Evolutionary conservation across 192 early-diverging fungal species (phyloP).

Genomic region (Backusella psychrophila): DNA sequence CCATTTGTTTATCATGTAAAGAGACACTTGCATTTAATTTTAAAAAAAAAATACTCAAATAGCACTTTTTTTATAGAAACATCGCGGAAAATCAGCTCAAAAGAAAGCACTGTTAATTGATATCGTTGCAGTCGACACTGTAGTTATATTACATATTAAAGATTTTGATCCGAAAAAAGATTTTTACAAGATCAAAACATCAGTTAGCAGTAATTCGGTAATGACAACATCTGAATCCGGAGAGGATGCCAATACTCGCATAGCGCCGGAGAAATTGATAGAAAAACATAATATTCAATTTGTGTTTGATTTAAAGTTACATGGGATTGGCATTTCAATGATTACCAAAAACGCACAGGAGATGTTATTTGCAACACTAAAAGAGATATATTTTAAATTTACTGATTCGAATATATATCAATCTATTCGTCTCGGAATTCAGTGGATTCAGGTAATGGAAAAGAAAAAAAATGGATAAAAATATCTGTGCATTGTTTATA

Average conservation of each 20-base stretch:
- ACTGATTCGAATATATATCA: constrained; percentile 68
- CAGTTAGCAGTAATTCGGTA: not conserved
- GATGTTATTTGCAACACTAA: constrained; percentile 72
- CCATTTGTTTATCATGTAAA: constrained; percentile 63
- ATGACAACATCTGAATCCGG: not conserved
- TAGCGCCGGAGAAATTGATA: not conserved
- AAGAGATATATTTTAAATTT: constrained; percentile 63
- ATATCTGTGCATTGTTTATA: not conserved
- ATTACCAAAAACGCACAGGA: constrained; percentile 63
- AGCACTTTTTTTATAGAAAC: not conserved
- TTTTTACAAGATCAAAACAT: constrained; percentile 41
- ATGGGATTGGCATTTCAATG: constrained; percentile 79
- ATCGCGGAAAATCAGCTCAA: not conserved
- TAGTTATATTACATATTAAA: constrained; percentile 51
- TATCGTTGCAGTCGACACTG: constrained; percentile 52
- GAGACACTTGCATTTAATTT: not conserved
- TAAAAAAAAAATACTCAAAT: not conserved
- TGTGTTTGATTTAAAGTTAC: constrained; percentile 58
- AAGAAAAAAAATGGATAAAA: too few relatives aligned
- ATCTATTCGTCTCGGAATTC: constrained; percentile 55
- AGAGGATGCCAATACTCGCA: constrained; percentile 13
- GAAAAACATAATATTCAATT: constrained; percentile 27
- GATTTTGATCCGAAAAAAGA: constrained; percentile 46
- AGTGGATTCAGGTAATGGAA: constrained; percentile 63
- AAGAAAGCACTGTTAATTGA: constrained; percentile 51